Evolutionary conservation across 192 early-diverging fungal genomes (phyloP), one percentile per base, ranked within the genome.

Genomic region (Mortierella hygrophila): DNA sequence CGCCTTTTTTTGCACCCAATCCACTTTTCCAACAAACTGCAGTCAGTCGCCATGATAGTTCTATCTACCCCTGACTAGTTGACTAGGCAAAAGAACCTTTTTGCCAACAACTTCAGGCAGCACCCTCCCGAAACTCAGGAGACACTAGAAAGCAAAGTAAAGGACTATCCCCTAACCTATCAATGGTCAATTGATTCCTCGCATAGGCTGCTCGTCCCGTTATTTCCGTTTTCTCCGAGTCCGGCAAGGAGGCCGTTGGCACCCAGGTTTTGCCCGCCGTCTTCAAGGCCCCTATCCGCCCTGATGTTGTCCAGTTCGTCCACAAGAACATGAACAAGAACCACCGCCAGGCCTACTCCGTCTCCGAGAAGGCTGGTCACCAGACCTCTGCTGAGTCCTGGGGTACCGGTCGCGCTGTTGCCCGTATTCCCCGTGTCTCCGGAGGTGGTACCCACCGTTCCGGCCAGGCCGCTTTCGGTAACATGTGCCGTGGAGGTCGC

Each of bases 241-340:
- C 92, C 79, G 97, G 96, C 85, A 91, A 92, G 87, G 92, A 92
- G 90, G 91, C 92, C 82, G 91, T 90, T 76, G 93, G 90, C 82
- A 97, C 96, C 81, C 90, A 95, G 75, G 89, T 94, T 73, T 93
- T 98, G 68, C 98, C 98, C 60, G 93, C 94, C 68, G 97, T 99
- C 77, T 98, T 99, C 94, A 96, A 92, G 84, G 96, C 98, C 75
- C 98, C 98, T 76, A 99, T 99, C 92, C 94, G 97, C 90, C 95
- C 97, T 78, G 98, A 99, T 85, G 94, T 99, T 86, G 96, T 99
- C 85, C 92, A 94, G 90, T 95, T 96, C 84, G 97, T 98, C 74
- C 96, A 98, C 95, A 99, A 95, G 89, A 97, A 97, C 93, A 95
- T 99, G 93, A 94, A 95, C 93, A 99, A 99, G 97, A 99, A 98